Base-by-base conservation (phyloP, 306 rosid species). In the Quercus agrifolia region DNA sequence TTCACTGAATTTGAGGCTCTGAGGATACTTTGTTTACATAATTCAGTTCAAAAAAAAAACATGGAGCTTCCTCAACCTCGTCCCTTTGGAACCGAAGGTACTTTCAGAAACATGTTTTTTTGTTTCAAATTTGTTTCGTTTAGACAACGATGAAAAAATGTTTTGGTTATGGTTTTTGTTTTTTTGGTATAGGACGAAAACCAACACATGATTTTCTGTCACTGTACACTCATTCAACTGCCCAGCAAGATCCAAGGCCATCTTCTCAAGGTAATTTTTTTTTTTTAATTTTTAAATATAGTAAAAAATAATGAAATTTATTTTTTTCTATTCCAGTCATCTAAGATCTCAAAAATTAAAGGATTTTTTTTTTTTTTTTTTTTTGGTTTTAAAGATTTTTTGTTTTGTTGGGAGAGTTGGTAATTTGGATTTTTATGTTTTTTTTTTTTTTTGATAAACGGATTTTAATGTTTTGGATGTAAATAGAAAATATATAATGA, bases 51-150 rank as follows among this genome's bases (percentile, higher is more conserved):
- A 73, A 25, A 52, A 20, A 54, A 38, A 28, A n/a, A 21, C 68
- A 95, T 95, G 99, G 99, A 95, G 89, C 94, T 92, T 86, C 87
- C 99, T 83, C 98, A 86, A 81, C 85, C 96, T 14, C 93, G 96
- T 74, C 78, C 93, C 5, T 90, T 80, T 61, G 97, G 92, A 83
- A 80, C 88, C 63, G 87, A 86, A 91, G 97, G 98, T 92, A 84
- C 80, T 84, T 82, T 41, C 52, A 5, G 56, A 61, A 80, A 73
- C 57, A 56, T 6, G 75, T 20, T 77, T 18, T 12, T 15, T 4
- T 79, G 64, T 12, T 28, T 70, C 20, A 19, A 25, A 38, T 68
- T 57, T 38, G 5, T 28, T 51, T 55, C 19, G 3, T 21, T 7
- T 17, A 12, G 35, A 71, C 18, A 51, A 51, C 9, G 41, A 20